A percentile compares a stretch with the other conserved stretches of the same genome.
Evolutionary conservation across 2,329 filamentous ascomycete species (phyloP).

Genomic region (Alternaria dauci): DNA sequence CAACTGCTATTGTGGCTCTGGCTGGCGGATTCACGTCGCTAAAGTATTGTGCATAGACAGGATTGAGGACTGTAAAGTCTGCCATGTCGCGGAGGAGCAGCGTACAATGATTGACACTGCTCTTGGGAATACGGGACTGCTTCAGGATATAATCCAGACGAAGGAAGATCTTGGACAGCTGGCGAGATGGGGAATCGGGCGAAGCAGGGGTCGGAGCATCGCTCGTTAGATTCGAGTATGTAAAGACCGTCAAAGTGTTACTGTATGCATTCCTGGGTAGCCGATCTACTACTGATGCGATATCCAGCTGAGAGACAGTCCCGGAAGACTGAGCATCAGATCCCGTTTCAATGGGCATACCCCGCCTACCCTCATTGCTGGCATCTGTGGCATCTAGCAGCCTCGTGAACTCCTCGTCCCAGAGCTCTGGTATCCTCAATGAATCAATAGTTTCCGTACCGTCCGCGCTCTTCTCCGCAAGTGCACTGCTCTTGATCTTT

Average conservation of each 20-base stretch:
- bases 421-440: constrained; percentile 68
- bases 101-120: constrained; percentile 55
- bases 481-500: constrained; percentile 65
- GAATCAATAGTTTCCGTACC: constrained; percentile 28
- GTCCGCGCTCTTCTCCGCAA: constrained; percentile 57
- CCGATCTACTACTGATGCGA: constrained; percentile 8
- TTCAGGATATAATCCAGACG: constrained; percentile 40
- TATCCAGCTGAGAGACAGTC: background rate
- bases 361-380: constrained; percentile 9
- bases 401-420: constrained; percentile 69
- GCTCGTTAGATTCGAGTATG: constrained; percentile 52
- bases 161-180: constrained; percentile 53
- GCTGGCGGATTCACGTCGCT: constrained; percentile 81
- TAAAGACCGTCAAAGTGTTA: constrained; percentile 56
- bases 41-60: constrained; percentile 79
- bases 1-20: constrained; percentile 82
- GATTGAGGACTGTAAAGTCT: constrained; percentile 79
- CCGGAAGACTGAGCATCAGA: constrained; percentile 5
- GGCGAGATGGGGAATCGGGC: constrained; percentile 27
- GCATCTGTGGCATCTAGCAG: constrained; percentile 39
- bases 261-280: constrained; percentile 24
- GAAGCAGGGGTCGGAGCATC: constrained; percentile 8
- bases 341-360: constrained; percentile 13
- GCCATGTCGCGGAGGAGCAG: constrained; percentile 81
- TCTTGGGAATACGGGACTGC: constrained; percentile 34